phyloP scores from a whole-genome alignment of 352 stramenopile species.

The Phytophthora sp. region DNA sequence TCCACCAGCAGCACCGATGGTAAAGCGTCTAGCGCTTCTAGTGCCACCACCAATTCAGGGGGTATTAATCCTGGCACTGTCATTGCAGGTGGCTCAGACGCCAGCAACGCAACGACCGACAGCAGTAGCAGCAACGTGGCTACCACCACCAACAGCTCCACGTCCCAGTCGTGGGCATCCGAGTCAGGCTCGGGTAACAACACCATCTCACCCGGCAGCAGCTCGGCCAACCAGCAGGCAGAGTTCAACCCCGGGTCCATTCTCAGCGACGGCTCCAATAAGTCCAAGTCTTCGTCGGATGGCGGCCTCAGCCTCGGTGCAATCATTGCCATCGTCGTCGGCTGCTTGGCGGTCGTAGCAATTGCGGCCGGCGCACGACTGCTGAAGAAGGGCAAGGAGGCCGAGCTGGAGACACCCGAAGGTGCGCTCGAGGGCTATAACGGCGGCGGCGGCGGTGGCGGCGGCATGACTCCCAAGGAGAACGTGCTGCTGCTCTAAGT shows the following conservation, averaged over 20 bases:
- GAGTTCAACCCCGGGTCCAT: constrained; percentile 44
- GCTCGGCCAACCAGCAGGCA: constrained; percentile 42
- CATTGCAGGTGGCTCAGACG: constrained; percentile 29
- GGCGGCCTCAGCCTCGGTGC: constrained; percentile 38
- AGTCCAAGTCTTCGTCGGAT: not conserved
- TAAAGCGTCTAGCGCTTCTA: constrained; percentile 12
- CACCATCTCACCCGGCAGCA: constrained; percentile 26
- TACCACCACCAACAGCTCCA: constrained; percentile 2
- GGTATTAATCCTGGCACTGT: constrained; percentile 25
- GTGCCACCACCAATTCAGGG: not conserved
- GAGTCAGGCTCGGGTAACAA: constrained; percentile 21
- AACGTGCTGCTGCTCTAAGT: constrained; percentile 85
- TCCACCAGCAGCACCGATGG: constrained; percentile 12
- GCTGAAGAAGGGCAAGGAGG: constrained; percentile 72
- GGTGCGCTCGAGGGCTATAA: constrained; percentile 57
- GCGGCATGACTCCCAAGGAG: constrained; percentile 83
- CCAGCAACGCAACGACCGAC: constrained; percentile 8
- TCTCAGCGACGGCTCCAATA: constrained; percentile 28
- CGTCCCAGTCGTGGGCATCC: constrained; percentile 18
- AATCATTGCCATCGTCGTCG: constrained; percentile 70
- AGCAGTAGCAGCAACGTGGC: constrained; percentile 14
- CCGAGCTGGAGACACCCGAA: constrained; percentile 51
- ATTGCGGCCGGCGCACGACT: constrained; percentile 70
- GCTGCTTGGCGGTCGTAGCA: constrained; percentile 73
- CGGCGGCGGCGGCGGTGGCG: constrained; percentile 44